Evolutionary conservation across 176 grass and related monocot genomes (phyloP), one percentile per base, ranked within the genome.

Genomic region (Bonia amplexicaulis): DNA sequence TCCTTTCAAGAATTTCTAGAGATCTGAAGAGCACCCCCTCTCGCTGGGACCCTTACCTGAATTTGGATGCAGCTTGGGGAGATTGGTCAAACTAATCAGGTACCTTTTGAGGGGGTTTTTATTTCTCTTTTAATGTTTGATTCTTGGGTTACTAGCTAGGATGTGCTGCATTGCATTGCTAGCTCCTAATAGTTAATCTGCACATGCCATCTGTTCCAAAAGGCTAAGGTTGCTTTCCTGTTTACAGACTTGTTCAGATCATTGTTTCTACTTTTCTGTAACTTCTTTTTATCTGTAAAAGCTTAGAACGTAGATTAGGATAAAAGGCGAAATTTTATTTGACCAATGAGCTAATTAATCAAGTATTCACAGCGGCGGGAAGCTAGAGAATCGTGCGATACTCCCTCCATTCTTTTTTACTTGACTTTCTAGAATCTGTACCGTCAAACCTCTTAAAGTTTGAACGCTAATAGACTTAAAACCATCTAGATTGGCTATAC

Each of bases 1-100:
- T 86, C 79, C 84, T 84, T 89, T 80, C 81, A 79, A 84, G 75
- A 80, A 84, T 84, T 84, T 73, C 78, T 73, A 66, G 81, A 85
- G 84, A 86, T 90, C 84, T 82, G 25, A 77, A 59, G 57, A 63
- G 39, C 41, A 53, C 11, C 58, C 72, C 13, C 69, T 22, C 46
- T 61, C 80, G 6, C 23, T 45, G 86, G 65, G 54, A 54, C 73
- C 79, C 79, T 53, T 51, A 20, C 59, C 49, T 75, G 74, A 87
- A 55, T 73, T 55, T 74, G 45, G 69, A 39, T 87, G 47, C 77
- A 65, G 12, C 68, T 31, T 73, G 77, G 45, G 45, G 19, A 49
- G 44, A 71, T 64, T 48, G 73, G 80, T 88, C 80, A 78, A 84
- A 78, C 48, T 55, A 69, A 27, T 69, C 79, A 42, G 47, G 12